A percentile compares a stretch with the other conserved stretches of the same genome.
Conservation (phyloP, 2,329 filamentous ascomycete species). For the Ophiostoma ips region DNA sequence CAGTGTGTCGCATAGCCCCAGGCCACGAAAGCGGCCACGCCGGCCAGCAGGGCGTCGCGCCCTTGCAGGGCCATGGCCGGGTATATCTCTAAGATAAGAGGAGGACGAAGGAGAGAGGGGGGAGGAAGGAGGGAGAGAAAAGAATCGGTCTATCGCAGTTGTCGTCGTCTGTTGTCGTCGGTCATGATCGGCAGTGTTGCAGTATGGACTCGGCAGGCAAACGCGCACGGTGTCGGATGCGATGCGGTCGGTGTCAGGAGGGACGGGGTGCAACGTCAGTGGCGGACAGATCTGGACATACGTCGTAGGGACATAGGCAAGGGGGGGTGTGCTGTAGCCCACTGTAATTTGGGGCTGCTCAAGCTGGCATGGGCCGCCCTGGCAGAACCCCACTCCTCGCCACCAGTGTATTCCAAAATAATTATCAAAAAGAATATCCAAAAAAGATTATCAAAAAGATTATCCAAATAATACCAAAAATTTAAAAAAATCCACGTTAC, state of each 20-base stretch:
- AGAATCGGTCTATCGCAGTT: not conserved
- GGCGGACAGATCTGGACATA: not conserved
- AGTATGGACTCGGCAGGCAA: no score
- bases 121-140: no score
- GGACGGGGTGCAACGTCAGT: not conserved
- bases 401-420: not conserved
- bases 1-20: constrained; percentile 80
- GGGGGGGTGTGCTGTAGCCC: no score
- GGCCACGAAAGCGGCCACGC: constrained; percentile 60
- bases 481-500: not conserved
- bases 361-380: no score
- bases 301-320: no score
- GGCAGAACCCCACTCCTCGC: no score
- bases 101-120: no score
- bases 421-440: not conserved
- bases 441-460: not conserved
- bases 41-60: constrained; percentile 56
- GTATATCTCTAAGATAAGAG: not conserved
- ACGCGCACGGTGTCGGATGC: no score
- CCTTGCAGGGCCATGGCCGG: constrained; percentile 52
- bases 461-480: not conserved
- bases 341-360: no score
- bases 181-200: not conserved
- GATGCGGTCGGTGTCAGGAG: no score
- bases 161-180: not conserved